These are phyloP conservation scores for Truncatella angustata DNA, from an alignment of 2,329 filamentous ascomycete species.

Conservation along the genomic window DNA sequence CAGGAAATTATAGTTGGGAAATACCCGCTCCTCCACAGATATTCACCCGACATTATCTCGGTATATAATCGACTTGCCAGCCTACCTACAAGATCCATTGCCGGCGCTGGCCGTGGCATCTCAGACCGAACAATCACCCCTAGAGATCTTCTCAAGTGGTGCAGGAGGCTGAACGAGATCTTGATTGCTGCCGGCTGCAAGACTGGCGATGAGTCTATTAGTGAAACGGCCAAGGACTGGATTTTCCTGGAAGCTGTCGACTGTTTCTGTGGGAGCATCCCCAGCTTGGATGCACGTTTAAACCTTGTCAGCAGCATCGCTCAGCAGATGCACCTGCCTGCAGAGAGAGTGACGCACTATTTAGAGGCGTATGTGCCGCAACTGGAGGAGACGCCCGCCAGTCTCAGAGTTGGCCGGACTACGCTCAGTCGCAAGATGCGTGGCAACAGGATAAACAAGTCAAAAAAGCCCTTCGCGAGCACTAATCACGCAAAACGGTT, in stretches of 20 bases:
- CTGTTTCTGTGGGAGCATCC: slow-evolving; percentile 82
- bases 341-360: slow-evolving; percentile 77
- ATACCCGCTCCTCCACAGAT: slow-evolving; percentile 67
- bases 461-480: slow-evolving; percentile 75
- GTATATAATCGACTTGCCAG: slow-evolving; percentile 55
- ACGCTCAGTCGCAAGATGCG: slow-evolving; percentile 58
- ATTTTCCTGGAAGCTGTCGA: slow-evolving; percentile 95
- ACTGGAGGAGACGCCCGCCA: slow-evolving; percentile 59
- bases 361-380: slow-evolving; percentile 70
- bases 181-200: slow-evolving; percentile 60
- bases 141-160: slow-evolving; percentile 87
- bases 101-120: slow-evolving; percentile 31
- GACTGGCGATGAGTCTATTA: slow-evolving; percentile 67
- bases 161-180: slow-evolving; percentile 68
- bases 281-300: slow-evolving; percentile 59
- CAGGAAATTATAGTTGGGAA: slow-evolving; percentile 68
- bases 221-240: slow-evolving; percentile 70
- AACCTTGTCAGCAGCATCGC: slow-evolving; percentile 70
- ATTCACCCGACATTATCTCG: slow-evolving; percentile 55
- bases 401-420: slow-evolving; percentile 65
- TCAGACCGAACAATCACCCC: slow-evolving; percentile 51
- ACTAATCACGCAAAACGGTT: slow-evolving; percentile 81
- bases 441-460: slow-evolving; percentile 47
- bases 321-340: slow-evolving; percentile 82
- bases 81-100: slow-evolving; percentile 33